Evolutionary conservation across 2,329 filamentous ascomycete genomes (phyloP).

Genomic region (Lasiodiplodia sp.): DNA sequence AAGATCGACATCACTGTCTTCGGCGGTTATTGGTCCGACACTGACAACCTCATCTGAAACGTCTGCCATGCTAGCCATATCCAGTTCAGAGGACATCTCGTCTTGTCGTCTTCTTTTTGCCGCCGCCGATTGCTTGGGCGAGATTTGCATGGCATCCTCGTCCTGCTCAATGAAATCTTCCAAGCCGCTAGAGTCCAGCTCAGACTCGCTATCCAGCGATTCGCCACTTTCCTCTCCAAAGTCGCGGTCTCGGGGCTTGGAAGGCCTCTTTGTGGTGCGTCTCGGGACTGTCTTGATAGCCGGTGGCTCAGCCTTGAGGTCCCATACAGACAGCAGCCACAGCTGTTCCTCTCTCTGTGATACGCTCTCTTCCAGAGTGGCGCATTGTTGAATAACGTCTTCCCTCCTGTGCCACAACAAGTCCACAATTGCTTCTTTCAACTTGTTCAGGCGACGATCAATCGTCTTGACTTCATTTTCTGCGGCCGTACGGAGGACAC

Average conservation of each 20-base stretch:
- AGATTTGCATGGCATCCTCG: background rate
- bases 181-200: conserved; percentile 51
- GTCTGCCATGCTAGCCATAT: background rate
- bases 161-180: conserved; percentile 59
- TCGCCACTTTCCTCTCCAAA: conserved; percentile 55
- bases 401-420: conserved; percentile 61
- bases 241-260: conserved; percentile 14
- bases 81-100: background rate
- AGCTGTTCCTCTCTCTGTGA: conserved; percentile 63
- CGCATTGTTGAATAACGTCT: conserved; percentile 64
- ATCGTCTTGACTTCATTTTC: conserved; percentile 53
- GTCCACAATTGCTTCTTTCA: conserved; percentile 60
- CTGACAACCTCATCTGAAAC: background rate
- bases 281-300: background rate
- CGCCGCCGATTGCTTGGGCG: background rate
- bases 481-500: conserved; percentile 55
- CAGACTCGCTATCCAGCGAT: conserved; percentile 45
- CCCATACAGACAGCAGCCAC: conserved; percentile 56
- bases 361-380: conserved; percentile 69
- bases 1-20: conserved; percentile 4
- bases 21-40: background rate
- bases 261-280: background rate
- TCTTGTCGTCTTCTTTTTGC: too few relatives aligned
- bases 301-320: conserved; percentile 36
- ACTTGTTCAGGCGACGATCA: conserved; percentile 62